Base-by-base conservation (phyloP, 2,329 filamentous ascomycete species). In the Chaetomium sp. region DNA sequence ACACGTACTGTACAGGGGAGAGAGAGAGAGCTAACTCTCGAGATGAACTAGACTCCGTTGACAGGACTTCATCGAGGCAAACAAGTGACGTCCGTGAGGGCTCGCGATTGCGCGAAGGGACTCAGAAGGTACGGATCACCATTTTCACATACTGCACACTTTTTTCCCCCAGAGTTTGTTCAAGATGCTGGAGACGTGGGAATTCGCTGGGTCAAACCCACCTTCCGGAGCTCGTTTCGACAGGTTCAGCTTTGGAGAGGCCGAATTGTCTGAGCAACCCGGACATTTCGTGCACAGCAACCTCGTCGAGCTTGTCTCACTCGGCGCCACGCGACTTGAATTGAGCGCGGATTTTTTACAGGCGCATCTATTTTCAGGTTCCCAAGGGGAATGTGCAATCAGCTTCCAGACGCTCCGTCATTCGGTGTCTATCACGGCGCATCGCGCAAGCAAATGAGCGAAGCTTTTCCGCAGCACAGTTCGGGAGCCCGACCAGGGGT, bases 401-500 rank as follows among this genome's bases (percentile, higher is more conserved):
- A 44, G 50, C 47, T 49, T 54, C 46, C 45, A 35, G 40, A 10
- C 48, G 46, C 11, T 6, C 44, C 7, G 42, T 10, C 32, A 6
- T 41, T 11, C 34, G 4, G 49, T 27, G 47, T 50, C 44, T 54
- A 44, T 56, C 54, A 49, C 59, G 33, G 47, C 34, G 43, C 52
- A 52, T 55, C 42, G 53, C 37, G 45, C 41, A 33, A 48, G 54
- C 52, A 57, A 59, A 62, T 61, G 58, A 57, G 55, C 53, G 51
- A 47, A 53, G 35, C 41, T 48, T 48, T 57, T 58, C 53, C 52
- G 47, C 7, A 11, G 27, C 12, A 48, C 62, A 59, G 60, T 56
- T 60, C 59, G 61, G 56, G 58, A 62, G 56, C 57, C 44, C 49
- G 49, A 52, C 62, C 58, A 62, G 63, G 62, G 62, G 60, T 49